Conservation (phyloP, 2,329 filamentous ascomycete genomes). For the Coniochaeta sp. region DNA sequence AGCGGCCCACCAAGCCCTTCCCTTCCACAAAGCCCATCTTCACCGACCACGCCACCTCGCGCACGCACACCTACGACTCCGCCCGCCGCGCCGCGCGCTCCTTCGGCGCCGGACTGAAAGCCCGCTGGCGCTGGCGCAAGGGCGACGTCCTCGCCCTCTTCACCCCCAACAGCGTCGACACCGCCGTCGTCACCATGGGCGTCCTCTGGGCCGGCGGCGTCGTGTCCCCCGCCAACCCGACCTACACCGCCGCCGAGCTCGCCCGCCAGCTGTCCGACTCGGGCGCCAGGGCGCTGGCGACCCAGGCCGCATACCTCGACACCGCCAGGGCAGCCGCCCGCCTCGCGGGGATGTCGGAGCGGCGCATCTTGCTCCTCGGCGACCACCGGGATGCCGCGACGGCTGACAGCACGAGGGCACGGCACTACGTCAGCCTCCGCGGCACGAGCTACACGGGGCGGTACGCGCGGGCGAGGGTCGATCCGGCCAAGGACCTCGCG, state of each 20-base stretch:
- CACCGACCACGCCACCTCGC: constrained; percentile 63
- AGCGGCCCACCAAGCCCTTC: constrained; percentile 56
- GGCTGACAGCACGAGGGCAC: too few species aligned
- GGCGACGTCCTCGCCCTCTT: constrained; percentile 79
- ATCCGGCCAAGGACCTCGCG: constrained; percentile 65
- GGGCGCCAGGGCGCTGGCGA: constrained; percentile 66
- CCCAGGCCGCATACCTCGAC: constrained; percentile 60
- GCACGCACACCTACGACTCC: constrained; percentile 63
- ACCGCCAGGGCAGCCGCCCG: constrained; percentile 61
- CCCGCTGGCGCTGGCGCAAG: constrained; percentile 69
- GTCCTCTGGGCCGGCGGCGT: constrained; percentile 77
- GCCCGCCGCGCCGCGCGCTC: constrained; percentile 57
- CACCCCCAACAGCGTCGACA: constrained; percentile 82
- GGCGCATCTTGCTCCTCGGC: constrained; percentile 71
- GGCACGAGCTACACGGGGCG: constrained; percentile 53
- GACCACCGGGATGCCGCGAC: constrained; percentile 59
- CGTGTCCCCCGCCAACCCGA: constrained; percentile 79
- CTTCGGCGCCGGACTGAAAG: constrained; percentile 76
- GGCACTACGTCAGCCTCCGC: constrained; percentile 67
- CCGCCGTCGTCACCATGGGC: constrained; percentile 69
- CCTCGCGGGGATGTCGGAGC: constrained; percentile 60
- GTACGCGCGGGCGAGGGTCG: constrained; percentile 50
- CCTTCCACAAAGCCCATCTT: constrained; percentile 75
- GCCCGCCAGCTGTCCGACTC: constrained; percentile 78
- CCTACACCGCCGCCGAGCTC: constrained; percentile 77